Conservation (phyloP, 2,329 filamentous ascomycete species). For the Phaeosphaeria sp. region DNA sequence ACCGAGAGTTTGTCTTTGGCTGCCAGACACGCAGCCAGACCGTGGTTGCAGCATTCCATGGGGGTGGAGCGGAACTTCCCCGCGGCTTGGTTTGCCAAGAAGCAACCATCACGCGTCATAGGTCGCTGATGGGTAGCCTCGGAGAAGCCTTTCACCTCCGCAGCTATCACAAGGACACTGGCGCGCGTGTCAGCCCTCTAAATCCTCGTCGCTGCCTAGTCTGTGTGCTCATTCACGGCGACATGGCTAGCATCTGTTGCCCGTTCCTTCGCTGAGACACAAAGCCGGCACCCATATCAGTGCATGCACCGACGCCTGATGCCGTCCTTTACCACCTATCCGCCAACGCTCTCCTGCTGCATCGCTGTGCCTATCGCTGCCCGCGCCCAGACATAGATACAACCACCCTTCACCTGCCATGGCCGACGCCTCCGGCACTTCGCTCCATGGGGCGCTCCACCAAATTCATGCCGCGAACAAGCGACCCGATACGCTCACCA, state of each 20-base stretch:
- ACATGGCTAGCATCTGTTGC: neutral
- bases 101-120: neutral
- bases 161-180: neutral
- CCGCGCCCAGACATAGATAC: neutral
- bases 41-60: neutral
- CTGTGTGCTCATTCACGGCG: neutral
- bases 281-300: neutral
- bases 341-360: conserved; percentile 11
- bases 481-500: conserved; percentile 82
- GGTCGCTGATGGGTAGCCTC: neutral
- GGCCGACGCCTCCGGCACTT: conserved; percentile 30
- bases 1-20: neutral
- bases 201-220: neutral
- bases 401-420: conserved; percentile 24
- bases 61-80: neutral
- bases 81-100: neutral
- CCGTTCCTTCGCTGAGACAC: neutral
- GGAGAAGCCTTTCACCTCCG: neutral
- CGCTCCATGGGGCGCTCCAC: conserved; percentile 62
- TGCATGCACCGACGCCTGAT: conserved; percentile 24
- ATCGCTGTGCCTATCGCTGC: conserved; percentile 4
- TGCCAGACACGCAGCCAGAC: neutral
- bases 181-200: neutral
- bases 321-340: conserved; percentile 17
- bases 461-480: conserved; percentile 90